Evolutionary conservation across 2,329 filamentous ascomycete species (phyloP).

Genomic region (Biscogniauxia mediterranea): DNA sequence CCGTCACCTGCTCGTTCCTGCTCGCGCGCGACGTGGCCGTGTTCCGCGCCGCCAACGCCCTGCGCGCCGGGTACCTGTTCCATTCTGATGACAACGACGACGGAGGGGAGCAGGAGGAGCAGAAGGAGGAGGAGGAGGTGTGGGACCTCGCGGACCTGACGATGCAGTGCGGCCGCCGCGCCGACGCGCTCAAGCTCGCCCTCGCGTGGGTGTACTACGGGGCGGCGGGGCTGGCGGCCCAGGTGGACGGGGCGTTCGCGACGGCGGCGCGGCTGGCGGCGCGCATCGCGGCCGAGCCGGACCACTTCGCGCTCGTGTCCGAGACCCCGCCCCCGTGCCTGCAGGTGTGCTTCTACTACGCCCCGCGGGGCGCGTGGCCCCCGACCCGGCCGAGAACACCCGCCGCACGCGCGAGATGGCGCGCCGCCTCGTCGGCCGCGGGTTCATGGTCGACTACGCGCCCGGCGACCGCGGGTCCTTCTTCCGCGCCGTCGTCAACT

Average conservation of each 20-base stretch:
- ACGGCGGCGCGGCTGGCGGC: constrained; percentile 67
- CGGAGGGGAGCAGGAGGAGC: too few relatives aligned
- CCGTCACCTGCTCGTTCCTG: constrained; percentile 87
- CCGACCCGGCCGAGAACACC: constrained; percentile 46
- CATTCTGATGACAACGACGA: too few relatives aligned
- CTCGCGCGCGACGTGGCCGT: constrained; percentile 71
- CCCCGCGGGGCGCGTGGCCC: constrained; percentile 53
- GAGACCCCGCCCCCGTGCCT: constrained; percentile 79
- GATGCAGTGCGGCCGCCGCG: constrained; percentile 85
- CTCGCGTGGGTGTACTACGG: constrained; percentile 91
- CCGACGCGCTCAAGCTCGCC: constrained; percentile 83
- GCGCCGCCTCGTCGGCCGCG: constrained; percentile 45
- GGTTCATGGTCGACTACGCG: constrained; percentile 63
- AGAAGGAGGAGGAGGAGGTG: constrained; percentile 47
- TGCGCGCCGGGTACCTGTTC: constrained; percentile 84
- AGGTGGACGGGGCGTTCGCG: constrained; percentile 71
- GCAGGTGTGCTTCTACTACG: constrained; percentile 93
- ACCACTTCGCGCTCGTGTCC: constrained; percentile 69
- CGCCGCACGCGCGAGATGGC: constrained; percentile 49
- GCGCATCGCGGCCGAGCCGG: constrained; percentile 49
- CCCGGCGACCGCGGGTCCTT: constrained; percentile 55
- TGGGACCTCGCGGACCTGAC: constrained; percentile 93
- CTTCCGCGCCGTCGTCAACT: constrained; percentile 59
- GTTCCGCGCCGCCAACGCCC: constrained; percentile 81
- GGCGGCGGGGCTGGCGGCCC: constrained; percentile 64